Percentiles rank a stretch among this genome's conserved stretches.
These are phyloP conservation scores for Larix kaempferi DNA, from an alignment of 75 land plant genomes.

Conservation along the genomic window DNA sequence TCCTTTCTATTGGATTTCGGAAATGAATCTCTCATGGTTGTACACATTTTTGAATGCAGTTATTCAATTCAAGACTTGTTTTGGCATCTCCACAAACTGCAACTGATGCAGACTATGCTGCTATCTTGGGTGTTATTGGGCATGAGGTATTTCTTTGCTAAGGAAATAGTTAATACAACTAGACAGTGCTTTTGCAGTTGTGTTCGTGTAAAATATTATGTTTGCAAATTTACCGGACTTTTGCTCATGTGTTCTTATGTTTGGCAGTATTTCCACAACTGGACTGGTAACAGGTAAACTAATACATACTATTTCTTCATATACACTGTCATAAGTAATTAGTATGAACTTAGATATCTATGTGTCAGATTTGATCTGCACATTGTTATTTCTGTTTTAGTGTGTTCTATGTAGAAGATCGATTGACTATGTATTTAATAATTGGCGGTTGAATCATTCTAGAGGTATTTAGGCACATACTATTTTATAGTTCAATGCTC, in stretches of 20 bases:
- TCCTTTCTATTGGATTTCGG: not conserved
- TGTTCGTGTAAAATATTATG: not conserved
- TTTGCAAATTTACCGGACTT: slow-evolving; percentile 1
- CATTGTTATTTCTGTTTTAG: too few relatives aligned
- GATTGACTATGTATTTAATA: too few relatives aligned
- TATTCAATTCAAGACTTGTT: slow-evolving; percentile 94
- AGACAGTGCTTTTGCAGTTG: not conserved
- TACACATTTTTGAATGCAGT: slow-evolving; percentile 30
- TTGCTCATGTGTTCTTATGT: not conserved
- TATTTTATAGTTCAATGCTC: too few relatives aligned
- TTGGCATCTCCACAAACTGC: slow-evolving; percentile 98
- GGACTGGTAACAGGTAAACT: slow-evolving; percentile 96
- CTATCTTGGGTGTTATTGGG: slow-evolving; percentile 95
- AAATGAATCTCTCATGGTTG: slow-evolving; percentile 4
- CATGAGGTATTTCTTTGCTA: slow-evolving; percentile 64
- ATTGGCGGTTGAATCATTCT: too few relatives aligned
- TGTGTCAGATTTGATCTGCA: too few relatives aligned
- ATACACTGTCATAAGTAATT: not conserved
- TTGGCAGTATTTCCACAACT: slow-evolving; percentile 96
- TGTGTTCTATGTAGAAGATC: too few relatives aligned
- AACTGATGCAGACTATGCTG: slow-evolving; percentile 93
- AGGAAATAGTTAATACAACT: not conserved
- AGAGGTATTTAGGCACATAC: too few relatives aligned
- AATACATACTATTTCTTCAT: not conserved
- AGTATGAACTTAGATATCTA: not conserved